Evolutionary conservation across 106 monocot species (phyloP), one percentile per base, ranked within the genome.

Genomic region (Triglochin maritima): DNA sequence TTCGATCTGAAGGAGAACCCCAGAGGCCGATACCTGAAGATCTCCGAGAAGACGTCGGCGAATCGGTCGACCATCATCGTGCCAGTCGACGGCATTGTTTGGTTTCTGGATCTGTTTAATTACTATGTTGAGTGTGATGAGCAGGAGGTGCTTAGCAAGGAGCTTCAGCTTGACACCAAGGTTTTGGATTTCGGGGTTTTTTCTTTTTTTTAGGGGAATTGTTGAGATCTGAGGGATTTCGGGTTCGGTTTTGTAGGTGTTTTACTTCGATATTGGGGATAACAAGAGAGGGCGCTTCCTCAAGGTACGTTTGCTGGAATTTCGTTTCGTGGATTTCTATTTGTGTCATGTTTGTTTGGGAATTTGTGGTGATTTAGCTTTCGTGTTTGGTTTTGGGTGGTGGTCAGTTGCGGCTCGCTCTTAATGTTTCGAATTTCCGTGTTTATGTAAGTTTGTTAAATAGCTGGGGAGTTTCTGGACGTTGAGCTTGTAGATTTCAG

Each of bases 1-100:
- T 90, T 90, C 67, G 90, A 90, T 65, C 79, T 90, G 46, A 90
- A 90, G 75, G 84, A 86, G 78, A 90, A 90, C 62, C 84, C 90
- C 9, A 65, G 86, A n/a, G 90, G 90, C 1, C 57, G 80, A 58
- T 91, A 91, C 65, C 78, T 91, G 17, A 91, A 91, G 82, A 91
- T 91, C 71, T 91, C 86, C 4, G 86, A 91, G 82, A 91, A 91
- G 74, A 91, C 90, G 14, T 77, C 90, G 12, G 87, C 87, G 8
- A 87, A 84, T 49, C 65, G 90, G 59, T 87, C 87, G 42, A 87
- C 90, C 6, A 87, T 91, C 68, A 91, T 91, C 66, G 87, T 91
- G 11, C 90, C 90, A 42, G 76, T 76, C n/a, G 66, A 67, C 29
- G 90, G 90, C 53, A 81, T 87, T 62, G 69, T 53, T 13, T 91